Base-by-base conservation (phyloP, 106 monocot genomes). In the Cymbidium sinense region DNA sequence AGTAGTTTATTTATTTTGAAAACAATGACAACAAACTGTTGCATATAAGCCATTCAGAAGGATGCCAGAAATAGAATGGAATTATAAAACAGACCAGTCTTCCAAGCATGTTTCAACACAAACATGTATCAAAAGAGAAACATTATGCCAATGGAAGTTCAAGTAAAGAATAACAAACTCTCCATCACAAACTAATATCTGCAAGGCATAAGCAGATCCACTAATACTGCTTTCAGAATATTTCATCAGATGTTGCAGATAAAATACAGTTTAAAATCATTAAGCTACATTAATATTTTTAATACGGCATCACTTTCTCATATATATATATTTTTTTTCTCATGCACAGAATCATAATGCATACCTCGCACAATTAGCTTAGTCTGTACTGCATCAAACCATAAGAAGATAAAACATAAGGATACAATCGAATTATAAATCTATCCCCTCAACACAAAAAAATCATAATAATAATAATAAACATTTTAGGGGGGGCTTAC, bases 401-500 rank as follows among this genome's bases (percentile, higher is more conserved):
- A 27, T 25, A 7, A 62, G 27, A 62, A 27, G 9, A 62, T 47
- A 62, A 25, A 0, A 62, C 25, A 5, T 10, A 62, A 67, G 33
- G 67, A 37, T 21, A 13, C 21, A 71, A 71, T 8, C 39, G 37
- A 12, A 39, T 37, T 36, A 20, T 39, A 29, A 64, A 28, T 12
- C 18, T 52, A 27, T 33, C 9, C 31, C 67, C 67, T 30, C 33
- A 30, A n/a, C 30, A 12, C n/a, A n/a, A n/a, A n/a, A n/a, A n/a
- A n/a, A n/a, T n/a, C n/a, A n/a, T n/a, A n/a, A n/a, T n/a, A n/a
- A n/a, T n/a, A n/a, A n/a, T n/a, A n/a, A 30, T 3, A 20, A 37
- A n/a, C 6, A 35, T 20, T 27, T 27, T 13, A 41, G n/a, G 39
- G 21, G n/a, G 39, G 21, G 47, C 88, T 84, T 90, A 99, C 94